Base-by-base conservation (phyloP, 441 rosid genomes). In the Populus tomentosa region DNA sequence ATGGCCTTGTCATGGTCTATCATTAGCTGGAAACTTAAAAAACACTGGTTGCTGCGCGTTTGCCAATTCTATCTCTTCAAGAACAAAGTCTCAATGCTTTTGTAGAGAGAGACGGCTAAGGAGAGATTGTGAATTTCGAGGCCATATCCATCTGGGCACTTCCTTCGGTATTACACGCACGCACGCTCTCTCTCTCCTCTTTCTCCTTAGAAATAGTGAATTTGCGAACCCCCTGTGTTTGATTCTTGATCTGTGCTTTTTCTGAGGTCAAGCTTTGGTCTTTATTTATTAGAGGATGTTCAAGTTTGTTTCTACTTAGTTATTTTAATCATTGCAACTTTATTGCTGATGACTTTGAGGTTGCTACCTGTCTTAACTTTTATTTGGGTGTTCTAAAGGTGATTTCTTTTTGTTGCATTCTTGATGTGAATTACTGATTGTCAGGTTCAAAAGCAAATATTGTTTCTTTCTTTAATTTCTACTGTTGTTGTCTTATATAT, bases 1-100 rank as follows among this genome's bases (percentile, higher is more conserved):
- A 90, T 80, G 88, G 79, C 81, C 84, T 87, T 87, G 79, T 89
- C 90, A 71, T 6, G 75, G 42, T 75, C 83, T 82, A 83, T 87
- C 84, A 23, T 23, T 16, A 16, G 59, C 59, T 50, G 59, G 38
- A 35, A 35, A 35, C 38, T 50, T 13, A 36, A 75, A 30, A 21
- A 56, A 69, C 61, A 40, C 11, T 20, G 21, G 61, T 14, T 75
- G 87, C 82, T 81, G 86, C 84, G 85, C 69, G 18, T 18, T 53
- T 5, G n/a, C 61, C 61, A 16, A 18, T 46, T 46, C 21, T 38
- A 65, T 74, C 20, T 24, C 61, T n/a, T 28, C 21, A 6, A 26
- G 53, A 18, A 53, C 62, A 35, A 40, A 56, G 5, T 67, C 5
- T 3, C 20, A 69, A 9, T 56, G 66, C 7, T 62, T 63, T 32